A percentile compares a stretch with the other conserved stretches of the same genome.
Conservation (phyloP, 2,329 filamentous ascomycete genomes). For the Fusarium musae region DNA sequence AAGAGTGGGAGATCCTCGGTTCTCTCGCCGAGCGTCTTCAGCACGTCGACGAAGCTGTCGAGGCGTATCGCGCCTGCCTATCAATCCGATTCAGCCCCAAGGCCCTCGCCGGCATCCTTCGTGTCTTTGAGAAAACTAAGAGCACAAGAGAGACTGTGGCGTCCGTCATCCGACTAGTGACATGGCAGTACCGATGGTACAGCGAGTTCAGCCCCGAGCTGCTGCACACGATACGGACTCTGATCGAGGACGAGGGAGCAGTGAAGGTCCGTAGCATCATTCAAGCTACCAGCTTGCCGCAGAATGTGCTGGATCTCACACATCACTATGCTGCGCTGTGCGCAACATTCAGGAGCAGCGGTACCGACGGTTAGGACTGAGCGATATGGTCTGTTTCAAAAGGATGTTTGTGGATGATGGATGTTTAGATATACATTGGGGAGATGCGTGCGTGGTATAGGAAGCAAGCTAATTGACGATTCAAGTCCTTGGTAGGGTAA, state of each 20-base stretch:
- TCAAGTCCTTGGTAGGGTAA: conserved; percentile 21
- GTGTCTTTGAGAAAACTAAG: conserved; percentile 79
- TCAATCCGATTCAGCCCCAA: conserved; percentile 92
- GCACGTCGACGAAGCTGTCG: conserved; percentile 88
- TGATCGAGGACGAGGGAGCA: conserved; percentile 97
- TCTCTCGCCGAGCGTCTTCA: conserved; percentile 92
- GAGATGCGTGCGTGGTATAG: conserved; percentile 6
- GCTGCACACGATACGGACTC: conserved; percentile 84
- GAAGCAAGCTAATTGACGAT: conserved; percentile 33
- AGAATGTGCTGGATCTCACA: conserved; percentile 91
- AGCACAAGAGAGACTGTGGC: conserved; percentile 84
- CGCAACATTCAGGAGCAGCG: conserved; percentile 93
- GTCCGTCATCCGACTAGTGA: conserved; percentile 89
- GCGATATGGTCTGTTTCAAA: conserved; percentile 8
- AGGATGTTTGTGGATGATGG: conserved; percentile 2
- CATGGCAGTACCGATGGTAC: conserved; percentile 99
- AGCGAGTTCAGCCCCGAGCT: conserved; percentile 97
- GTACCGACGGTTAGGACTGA: conserved; percentile 76
- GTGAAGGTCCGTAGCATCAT: conserved; percentile 98
- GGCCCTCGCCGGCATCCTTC: conserved; percentile 85
- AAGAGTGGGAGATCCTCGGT: conserved; percentile 98
- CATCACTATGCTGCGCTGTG: conserved; percentile 96
- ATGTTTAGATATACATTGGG: conserved; percentile 25
- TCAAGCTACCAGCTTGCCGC: conserved; percentile 92
- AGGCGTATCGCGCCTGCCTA: conserved; percentile 91